phyloP scores from a whole-genome alignment of 208 protist species.

The Angomonas deanei region DNA sequence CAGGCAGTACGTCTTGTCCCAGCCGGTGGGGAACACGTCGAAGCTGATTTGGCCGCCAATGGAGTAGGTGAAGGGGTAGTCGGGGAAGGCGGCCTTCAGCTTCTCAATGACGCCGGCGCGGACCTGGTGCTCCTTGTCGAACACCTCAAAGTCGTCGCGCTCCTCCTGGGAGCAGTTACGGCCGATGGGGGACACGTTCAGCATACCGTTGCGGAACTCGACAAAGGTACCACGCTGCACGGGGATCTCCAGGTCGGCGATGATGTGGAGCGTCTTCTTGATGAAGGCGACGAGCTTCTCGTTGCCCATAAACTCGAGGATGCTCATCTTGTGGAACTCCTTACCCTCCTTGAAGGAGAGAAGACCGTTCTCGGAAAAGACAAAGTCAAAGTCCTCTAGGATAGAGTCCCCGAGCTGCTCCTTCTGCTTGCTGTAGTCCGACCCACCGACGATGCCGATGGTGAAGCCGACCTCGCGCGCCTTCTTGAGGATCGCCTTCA shows the following conservation, averaged over 20 bases:
- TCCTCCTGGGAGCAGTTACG: conserved; percentile 98
- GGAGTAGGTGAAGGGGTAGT: conserved; percentile 94
- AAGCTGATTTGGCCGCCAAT: conserved; percentile 99
- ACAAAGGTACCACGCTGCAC: conserved; percentile 99
- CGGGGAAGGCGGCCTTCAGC: conserved; percentile 76
- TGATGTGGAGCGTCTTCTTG: conserved; percentile 92
- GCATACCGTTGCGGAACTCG: conserved; percentile 99
- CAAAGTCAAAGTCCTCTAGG: conserved; percentile 94
- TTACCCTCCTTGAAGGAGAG: conserved; percentile 86
- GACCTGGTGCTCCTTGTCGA: conserved; percentile 95
- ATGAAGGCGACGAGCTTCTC: conserved; percentile 93
- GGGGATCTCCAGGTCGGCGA: conserved; percentile 97
- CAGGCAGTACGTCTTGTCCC: conserved; percentile 99
- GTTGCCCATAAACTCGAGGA: conserved; percentile 92
- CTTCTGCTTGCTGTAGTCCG: conserved; percentile 96
- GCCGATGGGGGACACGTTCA: conserved; percentile 99
- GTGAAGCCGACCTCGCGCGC: conserved; percentile 80
- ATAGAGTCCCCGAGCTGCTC: conserved; percentile 94
- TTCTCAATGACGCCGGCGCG: conserved; percentile 91
- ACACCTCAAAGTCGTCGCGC: conserved; percentile 97
- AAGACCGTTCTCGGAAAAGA: conserved; percentile 99
- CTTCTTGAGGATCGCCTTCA: conserved; percentile 82
- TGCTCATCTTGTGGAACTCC: conserved; percentile 87
- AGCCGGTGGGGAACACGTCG: conserved; percentile 99
- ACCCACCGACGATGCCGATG: conserved; percentile 98